These are phyloP conservation scores for Talaromyces stipitatus DNA, from an alignment of 495 filamentous ascomycete species.

Conservation along the genomic window DNA sequence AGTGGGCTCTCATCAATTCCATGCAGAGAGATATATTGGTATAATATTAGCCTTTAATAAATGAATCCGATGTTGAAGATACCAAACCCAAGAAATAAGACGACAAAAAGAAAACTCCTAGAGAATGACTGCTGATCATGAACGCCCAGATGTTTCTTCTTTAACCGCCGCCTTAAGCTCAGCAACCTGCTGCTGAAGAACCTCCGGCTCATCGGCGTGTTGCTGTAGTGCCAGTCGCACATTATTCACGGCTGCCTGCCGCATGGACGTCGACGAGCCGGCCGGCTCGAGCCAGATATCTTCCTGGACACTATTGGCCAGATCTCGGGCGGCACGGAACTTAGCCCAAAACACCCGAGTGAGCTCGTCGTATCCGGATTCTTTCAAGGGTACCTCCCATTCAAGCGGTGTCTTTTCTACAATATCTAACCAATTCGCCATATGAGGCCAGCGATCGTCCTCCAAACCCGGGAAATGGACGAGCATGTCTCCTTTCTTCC, in stretches of 20 bases:
- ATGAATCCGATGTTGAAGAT: neutral
- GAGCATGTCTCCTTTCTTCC: conserved; percentile 24
- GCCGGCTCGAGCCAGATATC: neutral
- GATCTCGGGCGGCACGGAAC: conserved; percentile 5
- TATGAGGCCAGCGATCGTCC: conserved; percentile 14
- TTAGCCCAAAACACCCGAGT: conserved; percentile 9
- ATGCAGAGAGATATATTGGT: too few relatives aligned
- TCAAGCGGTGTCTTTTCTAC: conserved; percentile 13
- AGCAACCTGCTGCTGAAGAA: conserved; percentile 11
- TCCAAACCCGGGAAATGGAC: conserved; percentile 29
- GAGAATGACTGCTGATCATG: neutral
- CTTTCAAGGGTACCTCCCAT: conserved; percentile 14
- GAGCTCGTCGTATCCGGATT: conserved; percentile 10
- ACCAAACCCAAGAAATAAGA: too few relatives aligned
- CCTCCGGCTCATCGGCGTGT: conserved; percentile 7
- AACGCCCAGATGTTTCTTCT: neutral
- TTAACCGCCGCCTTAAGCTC: conserved; percentile 3
- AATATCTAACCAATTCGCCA: conserved; percentile 18
- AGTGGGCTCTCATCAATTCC: too few relatives aligned
- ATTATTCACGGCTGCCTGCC: conserved; percentile 5
- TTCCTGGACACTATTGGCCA: conserved; percentile 3
- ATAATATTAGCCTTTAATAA: too few relatives aligned
- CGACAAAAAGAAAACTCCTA: neutral
- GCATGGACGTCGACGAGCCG: neutral
- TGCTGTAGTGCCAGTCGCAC: conserved; percentile 8